These are phyloP conservation scores for Phytopythium chamaehyphon DNA, from an alignment of 352 stramenopile genomes.

Conservation along the genomic window DNA sequence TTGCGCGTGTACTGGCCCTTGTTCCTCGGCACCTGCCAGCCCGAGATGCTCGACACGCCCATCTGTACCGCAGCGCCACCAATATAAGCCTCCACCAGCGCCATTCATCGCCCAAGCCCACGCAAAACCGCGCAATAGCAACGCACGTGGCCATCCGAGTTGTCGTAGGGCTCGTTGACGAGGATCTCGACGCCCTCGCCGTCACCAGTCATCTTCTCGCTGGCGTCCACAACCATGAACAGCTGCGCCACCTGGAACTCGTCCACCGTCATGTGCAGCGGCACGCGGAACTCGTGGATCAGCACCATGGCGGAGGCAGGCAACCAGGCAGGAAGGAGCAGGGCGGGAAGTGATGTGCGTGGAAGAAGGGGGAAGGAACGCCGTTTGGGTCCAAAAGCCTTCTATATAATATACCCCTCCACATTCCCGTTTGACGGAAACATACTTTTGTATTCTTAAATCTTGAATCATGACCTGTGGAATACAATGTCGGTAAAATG, in stretches of 20 bases:
- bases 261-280: conserved; percentile 82
- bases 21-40: conserved; percentile 65
- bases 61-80: conserved; percentile 30
- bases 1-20: conserved; percentile 88
- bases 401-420: background rate
- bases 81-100: background rate
- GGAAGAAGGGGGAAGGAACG: background rate
- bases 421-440: background rate
- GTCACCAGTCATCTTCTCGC: conserved; percentile 79
- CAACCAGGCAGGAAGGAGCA: conserved; percentile 1
- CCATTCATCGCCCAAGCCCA: background rate
- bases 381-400: conserved; percentile 4
- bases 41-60: conserved; percentile 69
- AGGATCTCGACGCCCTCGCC: conserved; percentile 85
- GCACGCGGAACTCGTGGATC: conserved; percentile 87
- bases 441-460: background rate
- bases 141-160: conserved; percentile 65
- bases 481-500: background rate
- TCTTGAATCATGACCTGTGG: background rate
- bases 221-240: conserved; percentile 86
- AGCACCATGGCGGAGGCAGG: conserved; percentile 47
- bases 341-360: conserved; percentile 2
- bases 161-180: conserved; percentile 86
- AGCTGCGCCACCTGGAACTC: conserved; percentile 86
- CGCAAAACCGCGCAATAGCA: background rate